Conservation (phyloP, 1,139 yeast genomes). For the Geotrichum histeridarum region DNA sequence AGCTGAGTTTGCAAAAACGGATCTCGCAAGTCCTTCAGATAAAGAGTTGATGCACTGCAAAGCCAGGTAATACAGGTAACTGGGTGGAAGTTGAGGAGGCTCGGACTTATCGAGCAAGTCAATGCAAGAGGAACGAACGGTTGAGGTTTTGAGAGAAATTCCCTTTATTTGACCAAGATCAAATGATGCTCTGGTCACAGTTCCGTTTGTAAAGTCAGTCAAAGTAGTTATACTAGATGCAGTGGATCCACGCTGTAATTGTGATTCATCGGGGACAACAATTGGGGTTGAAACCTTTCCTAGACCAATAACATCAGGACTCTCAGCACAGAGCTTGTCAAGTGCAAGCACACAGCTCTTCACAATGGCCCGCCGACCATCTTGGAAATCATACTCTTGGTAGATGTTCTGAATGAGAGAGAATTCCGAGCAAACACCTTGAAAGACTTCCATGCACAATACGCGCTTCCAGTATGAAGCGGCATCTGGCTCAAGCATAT, state of each 20-base stretch:
- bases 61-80: conserved; percentile 59
- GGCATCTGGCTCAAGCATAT: conserved; percentile 50
- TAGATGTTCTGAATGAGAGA: conserved; percentile 50
- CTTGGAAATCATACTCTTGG: conserved; percentile 54
- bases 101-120: conserved; percentile 76
- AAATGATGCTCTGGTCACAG: background rate
- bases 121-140: conserved; percentile 53
- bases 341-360: conserved; percentile 52
- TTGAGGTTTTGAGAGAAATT: conserved; percentile 34
- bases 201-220: background rate
- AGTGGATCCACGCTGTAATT: background rate
- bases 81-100: conserved; percentile 57
- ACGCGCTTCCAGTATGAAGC: conserved; percentile 66
- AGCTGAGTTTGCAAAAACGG: conserved; percentile 41
- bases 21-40: conserved; percentile 64
- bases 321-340: conserved; percentile 29
- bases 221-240: background rate
- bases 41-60: conserved; percentile 50
- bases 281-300: conserved; percentile 26
- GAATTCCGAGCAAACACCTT: conserved; percentile 55
- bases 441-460: conserved; percentile 66
- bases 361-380: conserved; percentile 57
- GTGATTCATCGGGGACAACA: conserved; percentile 11
- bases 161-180: conserved; percentile 21
- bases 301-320: conserved; percentile 27